Base-by-base conservation (phyloP, 2,329 filamentous ascomycete genomes). In the Microcyclospora tardicrescens region DNA sequence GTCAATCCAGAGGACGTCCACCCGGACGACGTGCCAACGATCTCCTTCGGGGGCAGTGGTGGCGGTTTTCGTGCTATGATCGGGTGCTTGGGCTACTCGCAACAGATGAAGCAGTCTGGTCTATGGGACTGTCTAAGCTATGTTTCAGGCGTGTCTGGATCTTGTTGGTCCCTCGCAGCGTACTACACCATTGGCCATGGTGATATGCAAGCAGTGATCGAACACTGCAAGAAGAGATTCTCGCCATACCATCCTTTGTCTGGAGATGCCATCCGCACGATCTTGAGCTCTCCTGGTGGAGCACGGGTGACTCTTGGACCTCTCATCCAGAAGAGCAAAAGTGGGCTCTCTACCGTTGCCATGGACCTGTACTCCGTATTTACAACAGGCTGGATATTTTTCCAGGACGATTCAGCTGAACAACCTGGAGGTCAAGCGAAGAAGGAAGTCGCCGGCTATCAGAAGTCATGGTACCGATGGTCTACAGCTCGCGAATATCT, bases 321-420 rank as follows among this genome's bases (percentile, higher is more conserved):
- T 12, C 37, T 58, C 2, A 49, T 58, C 6, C 49, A 53, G 41
- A 58, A 57, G 37, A 48, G 44, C 28, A 49, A 48, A 33, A 55
- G 53, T 39, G 56, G 54, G 10, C 40, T 57, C 11, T 36, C 50
- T 28, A 55, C 49, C 8, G 55, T 56, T 2, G 49, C 53, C 4
- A 58, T 58, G 54, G 55, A 58, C 28, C 36, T 58, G 5, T 58
- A 58, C 33, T 45, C 53, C 2, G 51, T 56, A 6, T 57, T 57
- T 42, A 55, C 46, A 2, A 57, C 52, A 0, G 53, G 49, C 1
- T 55, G 56, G 45, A 52, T 57, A 36, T 56, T 57, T 43, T 47
- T 55, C 34, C 49, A 56, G 29, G 44, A 53, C 28, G 50, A 53
- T 33, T 51, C 50, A 10, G 41, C 44, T 2, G 44, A 36, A 6